phyloP scores from a whole-genome alignment of 225 moss, liverwort and hornwort genomes.

The Ulota crispa region DNA sequence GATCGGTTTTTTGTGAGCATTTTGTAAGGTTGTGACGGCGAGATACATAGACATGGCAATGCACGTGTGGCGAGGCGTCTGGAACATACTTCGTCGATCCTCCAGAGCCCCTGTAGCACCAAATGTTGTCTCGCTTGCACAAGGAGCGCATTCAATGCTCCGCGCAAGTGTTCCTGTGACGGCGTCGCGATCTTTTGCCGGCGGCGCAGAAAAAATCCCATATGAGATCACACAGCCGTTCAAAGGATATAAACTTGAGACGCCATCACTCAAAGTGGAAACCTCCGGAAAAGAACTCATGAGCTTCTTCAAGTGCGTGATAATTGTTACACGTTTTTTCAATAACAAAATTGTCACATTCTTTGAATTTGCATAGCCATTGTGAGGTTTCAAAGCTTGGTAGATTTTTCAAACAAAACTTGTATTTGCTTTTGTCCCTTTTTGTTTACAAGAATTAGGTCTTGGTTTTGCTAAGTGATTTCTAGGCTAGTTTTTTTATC shows the following conservation, averaged over 20 bases:
- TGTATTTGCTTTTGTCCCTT: too few species aligned
- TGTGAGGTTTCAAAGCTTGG: too few species aligned
- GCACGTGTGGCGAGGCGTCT: neutral
- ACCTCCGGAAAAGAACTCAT: constrained; percentile 12
- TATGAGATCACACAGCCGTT: constrained; percentile 9
- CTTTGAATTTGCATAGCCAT: neutral
- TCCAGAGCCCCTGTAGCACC: neutral
- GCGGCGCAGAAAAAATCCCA: neutral
- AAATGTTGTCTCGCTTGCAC: neutral
- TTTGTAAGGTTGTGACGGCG: neutral
- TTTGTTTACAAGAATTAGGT: too few species aligned
- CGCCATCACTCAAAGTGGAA: constrained; percentile 7
- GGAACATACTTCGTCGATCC: neutral
- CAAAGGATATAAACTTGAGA: neutral
- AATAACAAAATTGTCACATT: neutral
- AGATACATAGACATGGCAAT: constrained; percentile 9
- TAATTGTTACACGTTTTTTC: too few species aligned
- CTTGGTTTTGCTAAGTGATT: too few species aligned
- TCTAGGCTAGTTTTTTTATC: too few species aligned
- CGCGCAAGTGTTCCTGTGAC: neutral
- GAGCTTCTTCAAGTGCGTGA: neutral
- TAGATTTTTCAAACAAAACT: too few species aligned
- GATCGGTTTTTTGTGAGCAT: neutral
- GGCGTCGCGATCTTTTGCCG: neutral
- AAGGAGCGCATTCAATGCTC: neutral